Base-by-base conservation (phyloP, 2,329 filamentous ascomycete genomes). In the Trichoderma brevicompactum region DNA sequence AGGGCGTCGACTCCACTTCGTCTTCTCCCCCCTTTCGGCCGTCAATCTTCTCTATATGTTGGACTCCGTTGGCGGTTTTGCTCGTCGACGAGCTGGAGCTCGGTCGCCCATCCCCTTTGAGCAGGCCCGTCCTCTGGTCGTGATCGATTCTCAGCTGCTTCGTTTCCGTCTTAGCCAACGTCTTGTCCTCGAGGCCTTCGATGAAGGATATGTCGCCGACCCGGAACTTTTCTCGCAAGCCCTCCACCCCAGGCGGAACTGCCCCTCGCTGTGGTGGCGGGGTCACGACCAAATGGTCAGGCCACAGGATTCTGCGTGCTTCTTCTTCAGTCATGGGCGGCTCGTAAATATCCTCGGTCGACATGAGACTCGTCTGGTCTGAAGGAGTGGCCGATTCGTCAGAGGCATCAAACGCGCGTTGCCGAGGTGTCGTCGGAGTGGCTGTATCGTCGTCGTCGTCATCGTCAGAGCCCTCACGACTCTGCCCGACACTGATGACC, bases 181-280 rank as follows among this genome's bases (percentile, higher is more conserved):
- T 77, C 69, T 82, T 82, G 13, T 78, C 77, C 65, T 81, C 79
- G 0, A 77, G 64, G 0, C 69, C 72, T 1, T 72, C 66, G 0
- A 67, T 66, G 28, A 78, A 74, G 0, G 73, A 72, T 0, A 75
- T 69, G 49, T 81, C 80, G 0, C 74, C 74, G 0, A 71, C 67
- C 1, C 76, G 72, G 44, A 80, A 81, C 65, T 82, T 82, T 52
- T 82, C 79, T 4, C 76, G 76, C 10, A 72, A 66, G 0, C 72
- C 75, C 28, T 75, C 72, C 13, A 71, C 52, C 5, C 67, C 70
- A 2, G 66, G 64, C 2, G 69, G 65, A 0, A 68, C 60, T 0
- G 50, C 46, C 12, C 48, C 32, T 6, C 66, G 23, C 8, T 48
- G 49, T 5, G 0, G 67, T 34, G 43, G 65, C 49, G 32, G 68